Percentiles rank a stretch among this genome's conserved stretches.
Conservation (phyloP, 345 rosid species). For the Gossypium herbaceum region DNA sequence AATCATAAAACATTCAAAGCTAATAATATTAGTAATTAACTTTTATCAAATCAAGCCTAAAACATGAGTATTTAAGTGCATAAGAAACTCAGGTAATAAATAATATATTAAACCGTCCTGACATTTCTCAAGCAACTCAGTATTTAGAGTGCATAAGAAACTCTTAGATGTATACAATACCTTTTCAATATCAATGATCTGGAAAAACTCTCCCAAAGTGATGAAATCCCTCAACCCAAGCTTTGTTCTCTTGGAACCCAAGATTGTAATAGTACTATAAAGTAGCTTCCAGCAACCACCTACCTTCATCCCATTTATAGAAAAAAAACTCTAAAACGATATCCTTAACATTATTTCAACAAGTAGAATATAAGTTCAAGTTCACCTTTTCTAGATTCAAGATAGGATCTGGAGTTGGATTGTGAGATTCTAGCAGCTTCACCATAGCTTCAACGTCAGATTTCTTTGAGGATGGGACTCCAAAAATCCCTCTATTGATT, state of each 20-base stretch:
- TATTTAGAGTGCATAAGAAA: neutral
- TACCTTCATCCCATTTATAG: constrained; percentile 38
- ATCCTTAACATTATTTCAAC: neutral
- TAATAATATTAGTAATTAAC: too few species aligned
- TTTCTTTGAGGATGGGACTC: constrained; percentile 64
- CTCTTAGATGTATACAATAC: constrained; percentile 27
- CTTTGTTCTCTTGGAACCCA: constrained; percentile 80
- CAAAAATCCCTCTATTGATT: constrained; percentile 79
- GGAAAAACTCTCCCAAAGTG: constrained; percentile 65
- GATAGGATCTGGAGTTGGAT: constrained; percentile 77
- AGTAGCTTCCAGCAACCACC: constrained; percentile 80
- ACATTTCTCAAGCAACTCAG: constrained; percentile 21
- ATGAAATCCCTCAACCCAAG: constrained; percentile 81
- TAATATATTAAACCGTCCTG: too few species aligned
- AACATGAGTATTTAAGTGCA: too few species aligned
- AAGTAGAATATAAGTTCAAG: neutral
- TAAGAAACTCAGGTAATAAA: too few species aligned
- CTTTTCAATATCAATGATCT: constrained; percentile 63
- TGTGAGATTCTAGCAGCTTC: constrained; percentile 63
- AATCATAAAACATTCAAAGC: too few species aligned
- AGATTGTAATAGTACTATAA: constrained; percentile 69
- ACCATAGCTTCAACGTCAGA: constrained; percentile 56
- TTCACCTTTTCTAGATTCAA: constrained; percentile 55
- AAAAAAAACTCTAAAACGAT: constrained; percentile 15
- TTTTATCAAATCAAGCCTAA: too few species aligned